These are phyloP conservation scores for Knoxdaviesia proteae DNA, from an alignment of 2,329 filamentous ascomycete species.

Conservation along the genomic window DNA sequence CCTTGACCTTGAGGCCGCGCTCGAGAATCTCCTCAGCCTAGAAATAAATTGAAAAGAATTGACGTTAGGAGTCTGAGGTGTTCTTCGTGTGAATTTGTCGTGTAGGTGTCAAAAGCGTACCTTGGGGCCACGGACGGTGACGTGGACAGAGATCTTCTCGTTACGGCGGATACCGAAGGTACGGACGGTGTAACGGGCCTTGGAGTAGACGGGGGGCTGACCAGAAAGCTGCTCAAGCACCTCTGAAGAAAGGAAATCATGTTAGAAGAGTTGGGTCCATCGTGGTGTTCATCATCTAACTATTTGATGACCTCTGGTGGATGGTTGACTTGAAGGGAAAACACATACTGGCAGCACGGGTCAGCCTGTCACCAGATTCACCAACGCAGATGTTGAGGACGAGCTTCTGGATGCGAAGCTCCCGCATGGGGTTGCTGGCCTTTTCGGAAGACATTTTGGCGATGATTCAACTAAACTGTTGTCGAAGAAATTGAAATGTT, in stretches of 20 bases:
- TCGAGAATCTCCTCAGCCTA: slow-evolving; percentile 97
- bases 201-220: slow-evolving; percentile 99
- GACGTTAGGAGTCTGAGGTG: not conserved
- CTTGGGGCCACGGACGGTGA: slow-evolving; percentile 94
- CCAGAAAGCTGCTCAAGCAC: slow-evolving; percentile 98
- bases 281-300: too few species aligned
- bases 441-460: slow-evolving; percentile 47
- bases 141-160: slow-evolving; percentile 99
- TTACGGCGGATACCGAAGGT: slow-evolving; percentile 99
- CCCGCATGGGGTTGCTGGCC: slow-evolving; percentile 94
- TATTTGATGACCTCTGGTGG: too few species aligned
- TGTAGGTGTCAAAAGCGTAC: slow-evolving; percentile 10
- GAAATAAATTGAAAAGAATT: slow-evolving; percentile 8
- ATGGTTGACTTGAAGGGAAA: not conserved
- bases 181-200: slow-evolving; percentile 99
- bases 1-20: slow-evolving; percentile 99
- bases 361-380: slow-evolving; percentile 99
- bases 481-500: not conserved
- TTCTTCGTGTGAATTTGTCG: not conserved
- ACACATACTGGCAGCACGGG: slow-evolving; percentile 60
- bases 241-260: slow-evolving; percentile 19
- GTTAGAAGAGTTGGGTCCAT: too few species aligned
- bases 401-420: slow-evolving; percentile 98
- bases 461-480: not conserved
- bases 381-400: slow-evolving; percentile 99